Evolutionary conservation across 371 early-diverging fungal species (phyloP), one percentile per base, ranked within the genome.

Genomic region (Syncephalastrum monosporum): DNA sequence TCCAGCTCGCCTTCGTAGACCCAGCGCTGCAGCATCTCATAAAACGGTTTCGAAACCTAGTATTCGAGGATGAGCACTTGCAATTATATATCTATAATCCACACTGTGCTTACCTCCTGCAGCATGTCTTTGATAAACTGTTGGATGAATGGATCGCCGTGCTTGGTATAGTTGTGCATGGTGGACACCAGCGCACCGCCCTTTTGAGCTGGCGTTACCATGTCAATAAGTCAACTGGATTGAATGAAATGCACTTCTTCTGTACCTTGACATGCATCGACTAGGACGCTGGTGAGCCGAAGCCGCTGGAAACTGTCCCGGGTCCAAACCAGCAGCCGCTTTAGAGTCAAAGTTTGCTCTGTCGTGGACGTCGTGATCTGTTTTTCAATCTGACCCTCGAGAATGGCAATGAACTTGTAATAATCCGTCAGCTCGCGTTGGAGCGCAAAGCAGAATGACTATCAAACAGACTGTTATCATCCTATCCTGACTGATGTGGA

Each of bases 1-100:
- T 89, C 88, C 29, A 98, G 73, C 69, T 95, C 96, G 14, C 98
- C 98, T 61, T 93, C 93, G 49, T 90, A 92, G 16, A 98, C 85
- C 98, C 98, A 98, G n/a, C 87, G 82, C 45, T 83, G 84, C 16
- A 98, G 77, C 84, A 94, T 94, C 50, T 85, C 84, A 63, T 87
- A 94, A 68, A 96, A 95, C 5, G 98, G 97, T 25, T 71, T 74
- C 0, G 95, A 87, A 0, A 93, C 87, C 75, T 86, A 68, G 42
- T 44, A 49, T 44, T 17, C 27, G 27, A 54, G 27, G 49, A 52
- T 43, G 4, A 42, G 38, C 12, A 46, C 29, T 12, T 16, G 7
- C 7, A 21, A 21, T 21, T 21, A 2, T 21, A 42, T 21, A 38
- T 27, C 48, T 21, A 27, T 17, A n/a, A n/a, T 10, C 12, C n/a